Base-by-base conservation (phyloP, 164 flowering plant species). In the Stephania yunnanensis region DNA sequence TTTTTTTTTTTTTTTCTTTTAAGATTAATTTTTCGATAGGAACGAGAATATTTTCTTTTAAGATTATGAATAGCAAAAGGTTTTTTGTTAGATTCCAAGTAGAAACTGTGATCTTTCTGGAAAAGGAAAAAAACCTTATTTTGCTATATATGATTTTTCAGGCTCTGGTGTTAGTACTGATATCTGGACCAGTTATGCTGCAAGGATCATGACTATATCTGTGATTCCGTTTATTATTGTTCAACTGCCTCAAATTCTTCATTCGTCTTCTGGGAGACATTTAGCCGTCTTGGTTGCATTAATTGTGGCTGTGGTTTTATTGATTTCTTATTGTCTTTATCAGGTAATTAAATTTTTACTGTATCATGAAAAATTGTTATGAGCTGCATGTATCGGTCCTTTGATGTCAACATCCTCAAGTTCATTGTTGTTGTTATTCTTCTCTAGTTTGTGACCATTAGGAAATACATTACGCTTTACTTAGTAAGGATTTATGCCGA, bases 151-250 rank as follows among this genome's bases (percentile, higher is more conserved):
- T 19, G 7, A 7, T 58, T 66, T 50, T 83, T 83, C 89, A 95
- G 98, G 83, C 42, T 85, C 97, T 78, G 97, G 98, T 75, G 83
- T 92, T 58, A 86, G 88, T 79, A 86, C 88, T 75, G 98, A 92
- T 86, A 80, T 83, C 22, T 88, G 91, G 90, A 92, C 98, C 52
- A 84, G 91, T 76, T 86, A 90, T 86, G 89, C 94, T 76, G 97
- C 95, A 70, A 86, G 85, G 72, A 93, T 93, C 74, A 93, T 95
- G 99, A 86, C 82, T 73, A 58, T 92, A 71, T 95, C 99, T 74
- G 85, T 95, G 29, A 71, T 95, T 46, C 98, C 99, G 9, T 95
- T 95, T 83, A 52, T 95, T 36, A 83, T 95, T 52, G 97, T 93
- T 75, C 97, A 93, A 76, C 25, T 94, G 58, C 91, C 97, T 13